Conservation (phyloP, 2,329 filamentous ascomycete species). For the Huntiella bhutanensis region DNA sequence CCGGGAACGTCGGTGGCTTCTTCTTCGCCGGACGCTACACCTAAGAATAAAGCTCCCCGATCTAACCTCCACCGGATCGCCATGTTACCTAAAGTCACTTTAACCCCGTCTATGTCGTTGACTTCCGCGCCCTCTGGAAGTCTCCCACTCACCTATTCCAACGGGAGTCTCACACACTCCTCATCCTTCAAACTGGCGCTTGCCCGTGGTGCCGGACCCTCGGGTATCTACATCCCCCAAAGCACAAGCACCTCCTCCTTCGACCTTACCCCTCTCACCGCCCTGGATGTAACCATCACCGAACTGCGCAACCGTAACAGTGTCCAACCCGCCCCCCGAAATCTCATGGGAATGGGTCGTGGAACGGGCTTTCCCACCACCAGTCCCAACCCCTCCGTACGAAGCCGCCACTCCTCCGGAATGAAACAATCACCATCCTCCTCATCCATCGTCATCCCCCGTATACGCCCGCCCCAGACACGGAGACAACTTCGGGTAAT, state of each 20-base stretch:
- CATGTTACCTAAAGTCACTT: too few species aligned
- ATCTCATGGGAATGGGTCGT: constrained; percentile 1
- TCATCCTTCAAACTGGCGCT: constrained; percentile 10
- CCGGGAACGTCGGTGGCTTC: constrained; percentile 8
- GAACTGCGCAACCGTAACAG: constrained; percentile 41
- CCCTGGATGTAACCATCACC: constrained; percentile 26
- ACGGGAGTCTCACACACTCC: constrained; percentile 5
- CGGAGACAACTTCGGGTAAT: constrained; percentile 6
- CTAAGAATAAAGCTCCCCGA: not conserved
- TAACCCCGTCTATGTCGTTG: not conserved
- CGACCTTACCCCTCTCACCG: constrained; percentile 12
- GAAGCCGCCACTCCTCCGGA: not conserved
- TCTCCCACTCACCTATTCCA: constrained; percentile 4
- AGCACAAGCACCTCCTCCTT: constrained; percentile 7
- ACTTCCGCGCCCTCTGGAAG: not conserved
- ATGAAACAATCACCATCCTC: not conserved
- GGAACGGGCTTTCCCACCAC: constrained; percentile 15
- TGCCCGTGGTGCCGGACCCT: constrained; percentile 10
- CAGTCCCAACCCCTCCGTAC: constrained; percentile 17
- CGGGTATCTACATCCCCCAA: constrained; percentile 10
- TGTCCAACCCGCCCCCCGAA: constrained; percentile 24
- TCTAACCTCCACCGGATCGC: too few species aligned
- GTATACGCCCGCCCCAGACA: not conserved
- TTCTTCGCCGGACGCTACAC: not conserved
- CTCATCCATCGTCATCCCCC: not conserved